phyloP scores from a whole-genome alignment of 345 rosid genomes.

The Salix brachista region DNA sequence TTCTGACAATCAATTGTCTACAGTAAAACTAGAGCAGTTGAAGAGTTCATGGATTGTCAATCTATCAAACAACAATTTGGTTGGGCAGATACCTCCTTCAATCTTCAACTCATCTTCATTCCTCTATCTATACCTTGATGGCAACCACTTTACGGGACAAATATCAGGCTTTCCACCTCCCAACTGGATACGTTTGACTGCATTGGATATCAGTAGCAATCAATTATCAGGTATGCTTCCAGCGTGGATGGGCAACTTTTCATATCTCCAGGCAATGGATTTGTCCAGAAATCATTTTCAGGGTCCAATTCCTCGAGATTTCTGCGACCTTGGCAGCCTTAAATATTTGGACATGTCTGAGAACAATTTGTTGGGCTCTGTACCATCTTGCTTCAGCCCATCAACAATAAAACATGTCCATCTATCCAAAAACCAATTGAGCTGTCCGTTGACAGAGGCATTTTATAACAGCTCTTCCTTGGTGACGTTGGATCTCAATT shows the following conservation, averaged over 20 bases:
- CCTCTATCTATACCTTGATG: not conserved
- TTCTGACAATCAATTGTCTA: constrained; percentile 11
- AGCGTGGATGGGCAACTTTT: not conserved
- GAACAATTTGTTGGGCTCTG: not conserved
- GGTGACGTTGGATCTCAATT: constrained; percentile 8
- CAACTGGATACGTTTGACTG: not conserved
- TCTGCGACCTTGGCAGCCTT: not conserved
- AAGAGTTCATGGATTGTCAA: too few relatives aligned
- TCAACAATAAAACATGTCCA: not conserved
- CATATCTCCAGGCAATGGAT: not conserved
- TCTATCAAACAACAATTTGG: too few relatives aligned
- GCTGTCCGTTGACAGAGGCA: not conserved
- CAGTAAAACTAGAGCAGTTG: too few relatives aligned
- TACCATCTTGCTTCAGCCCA: constrained; percentile 1
- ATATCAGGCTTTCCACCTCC: not conserved
- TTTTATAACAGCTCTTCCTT: not conserved
- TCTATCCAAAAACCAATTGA: constrained; percentile 1
- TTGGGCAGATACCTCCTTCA: not conserved
- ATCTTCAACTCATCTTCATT: not conserved
- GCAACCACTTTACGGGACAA: constrained; percentile 1
- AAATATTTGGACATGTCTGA: not conserved
- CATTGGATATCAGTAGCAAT: not conserved
- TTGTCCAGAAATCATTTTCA: not conserved
- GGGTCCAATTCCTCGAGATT: not conserved
- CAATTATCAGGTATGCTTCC: not conserved